phyloP scores from a whole-genome alignment of 1,284 basidiomycete genomes.

The Leccinum ponderosum region DNA sequence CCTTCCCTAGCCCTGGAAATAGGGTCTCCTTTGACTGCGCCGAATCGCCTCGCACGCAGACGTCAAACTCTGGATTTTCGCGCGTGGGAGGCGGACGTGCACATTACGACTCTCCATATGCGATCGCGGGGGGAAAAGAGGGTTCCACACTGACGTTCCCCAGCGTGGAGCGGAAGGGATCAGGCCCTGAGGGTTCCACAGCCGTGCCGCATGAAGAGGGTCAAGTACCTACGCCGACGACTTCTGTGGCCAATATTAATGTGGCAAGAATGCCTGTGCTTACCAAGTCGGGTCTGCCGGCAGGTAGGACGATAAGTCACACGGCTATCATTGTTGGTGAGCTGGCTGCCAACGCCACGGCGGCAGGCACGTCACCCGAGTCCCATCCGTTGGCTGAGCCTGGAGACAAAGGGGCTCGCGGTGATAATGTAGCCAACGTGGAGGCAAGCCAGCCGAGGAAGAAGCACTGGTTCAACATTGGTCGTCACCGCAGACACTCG shows the following conservation, averaged over 20 bases:
- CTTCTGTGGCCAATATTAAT: slow-evolving; percentile 50
- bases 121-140: slow-evolving; percentile 48
- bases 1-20: slow-evolving; percentile 58
- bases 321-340: slow-evolving; percentile 62
- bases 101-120: slow-evolving; percentile 76
- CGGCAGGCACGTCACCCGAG: slow-evolving; percentile 15
- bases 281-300: slow-evolving; percentile 46
- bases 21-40: slow-evolving; percentile 40
- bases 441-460: slow-evolving; percentile 50
- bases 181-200: slow-evolving; percentile 25
- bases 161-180: slow-evolving; percentile 51
- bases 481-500: slow-evolving; percentile 59
- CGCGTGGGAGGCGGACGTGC: slow-evolving; percentile 78
- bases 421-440: slow-evolving; percentile 30
- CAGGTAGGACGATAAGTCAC: slow-evolving; percentile 77
- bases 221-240: slow-evolving; percentile 52
- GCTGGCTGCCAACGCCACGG: slow-evolving; percentile 20
- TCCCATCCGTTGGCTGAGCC: slow-evolving; percentile 19
- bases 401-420: slow-evolving; percentile 15
- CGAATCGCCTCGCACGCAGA: slow-evolving; percentile 32
- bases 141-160: slow-evolving; percentile 65
- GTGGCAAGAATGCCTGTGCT: slow-evolving; percentile 42
- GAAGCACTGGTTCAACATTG: slow-evolving; percentile 68
- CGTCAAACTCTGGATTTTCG: slow-evolving; percentile 65
- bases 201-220: slow-evolving; percentile 29